Conservation (phyloP, 2,329 filamentous ascomycete species). For the Didymella keratinophila region DNA sequence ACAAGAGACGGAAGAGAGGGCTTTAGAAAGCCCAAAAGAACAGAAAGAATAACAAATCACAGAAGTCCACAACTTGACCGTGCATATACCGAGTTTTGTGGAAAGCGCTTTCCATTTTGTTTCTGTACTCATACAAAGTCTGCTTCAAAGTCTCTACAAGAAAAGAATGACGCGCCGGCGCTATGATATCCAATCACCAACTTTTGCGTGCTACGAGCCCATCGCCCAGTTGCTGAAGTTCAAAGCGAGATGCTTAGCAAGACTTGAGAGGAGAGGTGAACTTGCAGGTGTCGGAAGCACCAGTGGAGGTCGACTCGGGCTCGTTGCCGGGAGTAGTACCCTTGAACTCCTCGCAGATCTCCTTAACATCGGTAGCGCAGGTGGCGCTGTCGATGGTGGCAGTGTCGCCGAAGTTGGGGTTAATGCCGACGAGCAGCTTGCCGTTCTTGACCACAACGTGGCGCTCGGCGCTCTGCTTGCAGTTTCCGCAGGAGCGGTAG, state of each 20-base stretch:
- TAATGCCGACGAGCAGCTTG: slow-evolving; percentile 57
- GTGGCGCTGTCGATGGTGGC: slow-evolving; percentile 44
- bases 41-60: neutral
- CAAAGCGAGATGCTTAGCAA: slow-evolving; percentile 30
- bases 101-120: neutral
- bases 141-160: slow-evolving; percentile 26
- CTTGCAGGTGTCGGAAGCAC: slow-evolving; percentile 28
- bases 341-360: slow-evolving; percentile 36
- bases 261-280: slow-evolving; percentile 28
- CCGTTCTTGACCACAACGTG: slow-evolving; percentile 54
- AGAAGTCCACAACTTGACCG: no score
- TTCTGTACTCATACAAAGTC: slow-evolving; percentile 5
- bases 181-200: slow-evolving; percentile 14
- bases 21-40: no score
- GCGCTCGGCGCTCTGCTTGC: slow-evolving; percentile 55
- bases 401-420: slow-evolving; percentile 60
- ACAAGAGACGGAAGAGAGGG: no score
- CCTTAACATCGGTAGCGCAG: slow-evolving; percentile 28
- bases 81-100: neutral
- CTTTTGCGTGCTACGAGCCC: slow-evolving; percentile 2
- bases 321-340: slow-evolving; percentile 29
- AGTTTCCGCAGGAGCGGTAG: slow-evolving; percentile 56
- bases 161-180: slow-evolving; percentile 27
- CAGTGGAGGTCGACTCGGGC: slow-evolving; percentile 26
- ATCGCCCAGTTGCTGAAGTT: neutral